These are phyloP conservation scores for Dendryphion nanum DNA, from an alignment of 2,329 filamentous ascomycete genomes.

Conservation along the genomic window DNA sequence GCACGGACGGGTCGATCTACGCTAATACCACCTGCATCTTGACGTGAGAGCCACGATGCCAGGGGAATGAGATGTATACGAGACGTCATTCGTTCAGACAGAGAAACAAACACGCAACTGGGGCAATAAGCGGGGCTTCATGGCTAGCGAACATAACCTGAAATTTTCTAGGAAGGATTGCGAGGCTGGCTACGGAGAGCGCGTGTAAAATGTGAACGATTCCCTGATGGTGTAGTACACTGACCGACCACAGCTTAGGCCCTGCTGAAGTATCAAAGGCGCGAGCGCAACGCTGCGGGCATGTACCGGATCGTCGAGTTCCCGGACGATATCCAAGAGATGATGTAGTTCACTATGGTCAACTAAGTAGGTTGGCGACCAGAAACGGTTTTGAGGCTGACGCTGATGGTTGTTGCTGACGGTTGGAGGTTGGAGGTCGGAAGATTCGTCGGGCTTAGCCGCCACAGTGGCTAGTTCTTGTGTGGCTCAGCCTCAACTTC, in stretches of 20 bases:
- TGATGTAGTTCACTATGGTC: constrained; percentile 5
- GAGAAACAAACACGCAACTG: background rate
- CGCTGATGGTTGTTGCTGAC: constrained; percentile 16
- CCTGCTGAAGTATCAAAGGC: too few relatives aligned
- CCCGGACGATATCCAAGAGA: constrained; percentile 14
- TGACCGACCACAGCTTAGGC: too few relatives aligned
- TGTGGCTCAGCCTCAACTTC: constrained; percentile 5
- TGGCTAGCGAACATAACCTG: background rate
- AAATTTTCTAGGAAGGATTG: background rate
- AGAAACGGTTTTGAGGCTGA: constrained; percentile 13
- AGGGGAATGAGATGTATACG: background rate
- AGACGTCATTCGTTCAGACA: background rate
- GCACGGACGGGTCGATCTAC: constrained; percentile 9
- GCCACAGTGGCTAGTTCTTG: background rate
- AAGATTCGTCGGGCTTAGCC: background rate
- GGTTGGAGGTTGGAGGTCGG: background rate
- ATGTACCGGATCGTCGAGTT: constrained; percentile 14
- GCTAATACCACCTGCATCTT: constrained; percentile 5
- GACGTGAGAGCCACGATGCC: constrained; percentile 10
- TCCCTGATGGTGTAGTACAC: background rate
- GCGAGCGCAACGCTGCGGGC: background rate
- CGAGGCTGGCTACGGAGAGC: constrained; percentile 1
- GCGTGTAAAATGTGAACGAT: constrained; percentile 6
- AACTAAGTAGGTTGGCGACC: constrained; percentile 10
- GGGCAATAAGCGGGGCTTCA: background rate